Percentiles rank a stretch among this genome's conserved stretches.
phyloP scores from a whole-genome alignment of 1,139 yeast species.

The Entelexis sorbosivorans region DNA sequence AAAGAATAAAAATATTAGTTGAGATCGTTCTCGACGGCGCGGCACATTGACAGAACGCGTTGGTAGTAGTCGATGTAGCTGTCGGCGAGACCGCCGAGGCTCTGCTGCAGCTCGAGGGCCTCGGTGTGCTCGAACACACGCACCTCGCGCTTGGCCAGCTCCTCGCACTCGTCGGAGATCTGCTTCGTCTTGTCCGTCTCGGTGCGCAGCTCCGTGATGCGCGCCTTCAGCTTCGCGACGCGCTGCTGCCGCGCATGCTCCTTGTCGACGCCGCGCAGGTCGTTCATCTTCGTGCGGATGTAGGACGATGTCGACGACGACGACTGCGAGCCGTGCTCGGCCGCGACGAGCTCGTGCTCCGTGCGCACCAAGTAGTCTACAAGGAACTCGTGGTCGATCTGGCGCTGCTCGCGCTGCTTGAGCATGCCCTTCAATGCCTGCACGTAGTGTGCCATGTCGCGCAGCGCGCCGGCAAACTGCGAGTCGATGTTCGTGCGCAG shows the following conservation, averaged over 20 bases:
- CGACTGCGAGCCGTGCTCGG: conserved; percentile 48
- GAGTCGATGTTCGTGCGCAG: conserved; percentile 62
- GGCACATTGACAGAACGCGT: conserved; percentile 64
- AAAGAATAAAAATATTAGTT: not conserved
- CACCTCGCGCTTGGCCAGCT: conserved; percentile 57
- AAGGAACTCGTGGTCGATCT: conserved; percentile 78
- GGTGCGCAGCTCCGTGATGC: conserved; percentile 45
- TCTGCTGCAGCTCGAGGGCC: conserved; percentile 59
- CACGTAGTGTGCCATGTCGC: conserved; percentile 81
- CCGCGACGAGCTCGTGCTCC: conserved; percentile 48
- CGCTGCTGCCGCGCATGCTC: conserved; percentile 46
- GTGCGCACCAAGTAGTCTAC: conserved; percentile 68
- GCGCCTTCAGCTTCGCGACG: conserved; percentile 41
- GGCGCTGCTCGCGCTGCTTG: conserved; percentile 81
- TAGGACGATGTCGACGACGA: conserved; percentile 40
- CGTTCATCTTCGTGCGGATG: conserved; percentile 46
- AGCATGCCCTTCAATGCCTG: conserved; percentile 62
- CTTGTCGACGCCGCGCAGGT: conserved; percentile 49
- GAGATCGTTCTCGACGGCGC: conserved; percentile 27
- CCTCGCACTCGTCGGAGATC: conserved; percentile 61
- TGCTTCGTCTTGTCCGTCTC: conserved; percentile 58
- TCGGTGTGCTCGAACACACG: conserved; percentile 74
- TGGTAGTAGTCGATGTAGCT: conserved; percentile 66
- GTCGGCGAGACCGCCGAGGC: conserved; percentile 61
- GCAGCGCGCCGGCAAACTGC: conserved; percentile 67